Conservation (phyloP, 1,139 yeast genomes). For the Pneumocystis oryctolagi region DNA sequence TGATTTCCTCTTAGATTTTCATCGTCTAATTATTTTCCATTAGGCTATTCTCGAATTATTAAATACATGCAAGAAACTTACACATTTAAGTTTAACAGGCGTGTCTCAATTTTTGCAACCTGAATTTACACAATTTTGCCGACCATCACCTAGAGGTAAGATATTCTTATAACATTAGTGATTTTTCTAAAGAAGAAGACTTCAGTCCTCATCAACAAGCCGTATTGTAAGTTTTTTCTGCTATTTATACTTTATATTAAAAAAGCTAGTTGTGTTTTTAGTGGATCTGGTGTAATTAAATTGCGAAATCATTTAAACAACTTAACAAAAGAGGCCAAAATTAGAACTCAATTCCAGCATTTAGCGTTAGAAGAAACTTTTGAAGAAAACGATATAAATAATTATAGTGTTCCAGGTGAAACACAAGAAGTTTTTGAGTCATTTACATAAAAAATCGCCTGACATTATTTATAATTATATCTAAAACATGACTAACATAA, state of each 20-base stretch:
- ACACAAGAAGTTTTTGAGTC: not conserved
- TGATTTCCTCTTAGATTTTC: not conserved
- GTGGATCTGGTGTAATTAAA: constrained; percentile 73
- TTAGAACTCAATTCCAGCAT: not conserved
- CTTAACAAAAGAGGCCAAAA: constrained; percentile 12
- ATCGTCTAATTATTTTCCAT: not conserved
- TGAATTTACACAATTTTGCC: constrained; percentile 74
- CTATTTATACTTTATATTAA: not conserved
- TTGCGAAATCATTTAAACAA: constrained; percentile 48
- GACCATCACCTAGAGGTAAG: constrained; percentile 56
- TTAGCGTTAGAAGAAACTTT: not conserved
- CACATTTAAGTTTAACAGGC: constrained; percentile 87
- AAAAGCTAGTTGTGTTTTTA: constrained; percentile 51
- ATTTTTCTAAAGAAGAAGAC: constrained; percentile 31
- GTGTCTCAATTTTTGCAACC: constrained; percentile 73
- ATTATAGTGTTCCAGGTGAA: not conserved
- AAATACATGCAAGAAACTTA: constrained; percentile 68
- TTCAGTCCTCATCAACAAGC: constrained; percentile 77
- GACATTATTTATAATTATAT: not conserved
- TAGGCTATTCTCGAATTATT: constrained; percentile 34
- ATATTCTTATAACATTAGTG: not conserved
- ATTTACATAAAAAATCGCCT: not conserved
- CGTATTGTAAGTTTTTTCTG: constrained; percentile 31
- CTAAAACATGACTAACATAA: not conserved
- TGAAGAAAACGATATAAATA: not conserved